Evolutionary conservation across 306 rosid genomes (phyloP).

Genomic region (Purshia tridentata): DNA sequence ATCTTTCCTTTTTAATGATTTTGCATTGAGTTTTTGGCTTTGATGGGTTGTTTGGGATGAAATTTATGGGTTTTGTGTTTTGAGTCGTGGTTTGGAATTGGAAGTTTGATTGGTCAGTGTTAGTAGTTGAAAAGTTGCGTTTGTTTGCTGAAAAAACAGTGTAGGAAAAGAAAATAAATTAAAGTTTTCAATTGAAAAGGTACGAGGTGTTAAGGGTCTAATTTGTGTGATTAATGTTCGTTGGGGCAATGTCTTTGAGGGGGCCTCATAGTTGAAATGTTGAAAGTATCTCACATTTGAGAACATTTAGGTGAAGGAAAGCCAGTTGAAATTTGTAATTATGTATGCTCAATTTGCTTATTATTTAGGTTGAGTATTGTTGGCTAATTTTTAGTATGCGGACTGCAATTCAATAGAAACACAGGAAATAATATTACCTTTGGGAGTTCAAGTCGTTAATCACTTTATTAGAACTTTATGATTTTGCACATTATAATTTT

Average conservation of each 20-base stretch:
- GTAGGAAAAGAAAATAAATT: not conserved
- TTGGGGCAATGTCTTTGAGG: not conserved
- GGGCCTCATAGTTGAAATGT: not conserved
- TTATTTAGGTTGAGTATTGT: not conserved
- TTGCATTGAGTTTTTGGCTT: conserved; percentile 17
- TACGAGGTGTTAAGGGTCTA: not conserved
- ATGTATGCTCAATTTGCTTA: not conserved
- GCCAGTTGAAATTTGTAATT: not conserved
- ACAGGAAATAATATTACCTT: no score
- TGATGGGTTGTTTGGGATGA: conserved; percentile 8
- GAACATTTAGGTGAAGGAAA: not conserved
- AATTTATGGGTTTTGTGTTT: not conserved
- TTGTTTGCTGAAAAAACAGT: conserved; percentile 8
- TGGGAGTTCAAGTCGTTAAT: not conserved
- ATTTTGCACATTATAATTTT: not conserved
- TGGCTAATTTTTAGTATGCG: not conserved
- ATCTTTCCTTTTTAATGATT: conserved; percentile 19
- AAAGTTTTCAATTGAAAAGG: not conserved
- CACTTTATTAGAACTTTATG: not conserved
- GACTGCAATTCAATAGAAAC: not conserved
- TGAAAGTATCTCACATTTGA: not conserved
- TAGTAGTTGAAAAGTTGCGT: not conserved
- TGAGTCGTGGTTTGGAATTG: conserved; percentile 5
- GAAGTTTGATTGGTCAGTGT: conserved; percentile 8
- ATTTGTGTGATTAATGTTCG: not conserved